Conservation (phyloP, 106 monocot genomes). For the Chionographis japonica region DNA sequence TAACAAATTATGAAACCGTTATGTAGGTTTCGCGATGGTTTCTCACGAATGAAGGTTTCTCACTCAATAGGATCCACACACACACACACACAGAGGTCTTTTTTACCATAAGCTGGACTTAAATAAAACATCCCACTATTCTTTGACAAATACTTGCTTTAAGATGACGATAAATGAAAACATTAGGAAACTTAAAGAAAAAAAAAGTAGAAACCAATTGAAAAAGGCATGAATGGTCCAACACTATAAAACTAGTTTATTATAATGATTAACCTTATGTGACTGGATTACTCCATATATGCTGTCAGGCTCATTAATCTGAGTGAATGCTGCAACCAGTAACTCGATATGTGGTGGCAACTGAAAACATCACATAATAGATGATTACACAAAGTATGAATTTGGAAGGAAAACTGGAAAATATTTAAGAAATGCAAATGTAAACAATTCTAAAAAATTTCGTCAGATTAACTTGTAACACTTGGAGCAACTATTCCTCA, state of each 20-base stretch:
- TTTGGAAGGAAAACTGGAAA: not conserved
- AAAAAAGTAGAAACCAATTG: not conserved
- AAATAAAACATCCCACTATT: too few relatives aligned
- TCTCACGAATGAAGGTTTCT: too few relatives aligned
- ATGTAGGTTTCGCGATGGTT: too few relatives aligned
- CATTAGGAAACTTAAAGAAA: not conserved
- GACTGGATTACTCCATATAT: conserved; percentile 84
- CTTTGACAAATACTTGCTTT: not conserved
- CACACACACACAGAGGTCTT: too few relatives aligned
- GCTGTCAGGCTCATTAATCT: conserved; percentile 94
- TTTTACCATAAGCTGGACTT: too few relatives aligned
- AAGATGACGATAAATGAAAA: not conserved
- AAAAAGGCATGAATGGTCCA: conserved; percentile 6
- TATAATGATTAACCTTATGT: conserved; percentile 55
- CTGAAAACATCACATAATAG: conserved; percentile 31
- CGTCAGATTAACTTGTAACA: too few relatives aligned
- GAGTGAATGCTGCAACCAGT: conserved; percentile 71
- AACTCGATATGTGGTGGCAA: conserved; percentile 68
- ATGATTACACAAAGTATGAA: not conserved
- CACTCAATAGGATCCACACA: too few relatives aligned
- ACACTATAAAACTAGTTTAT: not conserved
- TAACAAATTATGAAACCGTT: too few relatives aligned
- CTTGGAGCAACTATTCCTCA: too few relatives aligned
- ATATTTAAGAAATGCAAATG: too few relatives aligned
- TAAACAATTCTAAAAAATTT: too few relatives aligned